These are phyloP conservation scores for Quercus ilex DNA, from an alignment of 306 rosid genomes.

Conservation along the genomic window DNA sequence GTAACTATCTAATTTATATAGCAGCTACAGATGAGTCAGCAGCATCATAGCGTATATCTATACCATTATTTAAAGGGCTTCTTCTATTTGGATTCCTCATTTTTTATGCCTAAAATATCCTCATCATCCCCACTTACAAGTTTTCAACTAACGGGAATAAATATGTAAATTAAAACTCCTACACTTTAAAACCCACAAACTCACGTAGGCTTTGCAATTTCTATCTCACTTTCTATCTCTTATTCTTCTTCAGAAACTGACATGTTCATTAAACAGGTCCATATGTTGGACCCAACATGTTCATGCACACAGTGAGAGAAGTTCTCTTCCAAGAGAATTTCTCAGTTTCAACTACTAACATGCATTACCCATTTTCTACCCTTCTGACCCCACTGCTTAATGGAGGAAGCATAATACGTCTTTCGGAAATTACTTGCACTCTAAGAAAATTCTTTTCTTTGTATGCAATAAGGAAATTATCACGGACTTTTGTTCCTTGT, in stretches of 20 bases:
- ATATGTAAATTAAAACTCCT: too few species aligned
- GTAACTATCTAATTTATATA: constrained; percentile 15
- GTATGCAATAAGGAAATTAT: not conserved
- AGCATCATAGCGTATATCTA: constrained; percentile 21
- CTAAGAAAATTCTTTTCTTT: not conserved
- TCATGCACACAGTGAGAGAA: constrained; percentile 16
- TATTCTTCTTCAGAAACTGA: too few species aligned
- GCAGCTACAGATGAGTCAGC: constrained; percentile 17
- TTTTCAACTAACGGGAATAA: too few species aligned
- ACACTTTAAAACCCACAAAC: too few species aligned
- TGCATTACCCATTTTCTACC: constrained; percentile 14
- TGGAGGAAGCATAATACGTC: constrained; percentile 17
- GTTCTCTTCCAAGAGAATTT: constrained; percentile 13
- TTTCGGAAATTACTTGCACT: not conserved
- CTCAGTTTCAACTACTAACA: constrained; percentile 17
- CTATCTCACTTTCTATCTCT: too few species aligned
- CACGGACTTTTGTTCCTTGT: constrained; percentile 19
- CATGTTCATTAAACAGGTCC: constrained; percentile 4
- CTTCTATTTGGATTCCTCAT: too few species aligned
- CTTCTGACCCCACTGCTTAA: constrained; percentile 10
- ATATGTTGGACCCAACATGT: constrained; percentile 24
- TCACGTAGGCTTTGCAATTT: too few species aligned
- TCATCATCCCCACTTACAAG: too few species aligned
- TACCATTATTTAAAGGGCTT: too few species aligned
- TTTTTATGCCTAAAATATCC: too few species aligned